These are phyloP conservation scores for Aphanomyces invadans DNA, from an alignment of 352 stramenopile species.

Conservation along the genomic window DNA sequence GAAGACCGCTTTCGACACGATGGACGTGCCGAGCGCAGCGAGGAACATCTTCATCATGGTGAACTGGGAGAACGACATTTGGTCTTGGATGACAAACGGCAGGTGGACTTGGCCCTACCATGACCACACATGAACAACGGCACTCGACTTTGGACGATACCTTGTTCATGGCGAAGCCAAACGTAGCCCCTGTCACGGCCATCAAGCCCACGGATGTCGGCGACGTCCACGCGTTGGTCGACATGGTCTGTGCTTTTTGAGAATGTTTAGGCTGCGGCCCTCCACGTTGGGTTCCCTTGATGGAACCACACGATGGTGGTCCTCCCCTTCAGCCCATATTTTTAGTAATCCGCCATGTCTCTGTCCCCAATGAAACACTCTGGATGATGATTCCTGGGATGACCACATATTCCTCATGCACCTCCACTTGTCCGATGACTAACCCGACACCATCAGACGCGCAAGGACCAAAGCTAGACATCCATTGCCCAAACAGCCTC, in stretches of 20 bases:
- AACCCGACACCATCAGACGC: neutral
- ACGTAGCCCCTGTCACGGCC: constrained; percentile 10
- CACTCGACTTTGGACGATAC: neutral
- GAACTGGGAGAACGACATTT: constrained; percentile 25
- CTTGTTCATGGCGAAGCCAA: constrained; percentile 31
- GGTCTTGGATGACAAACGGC: constrained; percentile 25
- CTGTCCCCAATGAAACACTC: too few relatives aligned
- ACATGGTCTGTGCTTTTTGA: too few relatives aligned
- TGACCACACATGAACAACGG: neutral
- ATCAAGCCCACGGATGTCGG: constrained; percentile 1
- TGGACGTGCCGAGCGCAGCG: constrained; percentile 21
- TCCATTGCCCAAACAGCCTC: too few relatives aligned
- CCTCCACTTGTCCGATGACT: neutral
- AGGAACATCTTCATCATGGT: constrained; percentile 30
- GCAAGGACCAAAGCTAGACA: too few relatives aligned
- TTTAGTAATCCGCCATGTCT: too few relatives aligned
- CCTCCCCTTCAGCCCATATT: too few relatives aligned
- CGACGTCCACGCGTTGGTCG: too few relatives aligned
- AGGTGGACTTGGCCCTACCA: constrained; percentile 25
- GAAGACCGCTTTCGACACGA: constrained; percentile 20
- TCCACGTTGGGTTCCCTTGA: too few relatives aligned
- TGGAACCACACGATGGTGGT: too few relatives aligned
- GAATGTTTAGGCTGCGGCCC: too few relatives aligned
- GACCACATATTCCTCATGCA: too few relatives aligned
- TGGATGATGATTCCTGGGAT: too few relatives aligned